phyloP scores from a whole-genome alignment of 1,284 basidiomycete species.

The Meira miltonrushii region DNA sequence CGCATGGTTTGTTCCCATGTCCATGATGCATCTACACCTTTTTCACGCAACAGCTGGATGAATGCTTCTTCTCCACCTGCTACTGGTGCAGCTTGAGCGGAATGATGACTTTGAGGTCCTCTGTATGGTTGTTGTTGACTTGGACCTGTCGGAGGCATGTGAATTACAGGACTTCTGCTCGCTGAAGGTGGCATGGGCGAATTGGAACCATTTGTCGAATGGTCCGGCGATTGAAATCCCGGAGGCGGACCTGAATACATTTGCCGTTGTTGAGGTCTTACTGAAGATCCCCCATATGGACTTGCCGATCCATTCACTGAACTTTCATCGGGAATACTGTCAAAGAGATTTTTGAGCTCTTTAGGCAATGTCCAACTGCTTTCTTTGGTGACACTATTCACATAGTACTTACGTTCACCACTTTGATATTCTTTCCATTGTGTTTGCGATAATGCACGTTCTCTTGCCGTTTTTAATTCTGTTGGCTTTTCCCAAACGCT shows the following conservation, averaged over 20 bases:
- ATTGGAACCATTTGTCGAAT: background rate
- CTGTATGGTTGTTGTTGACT: no score
- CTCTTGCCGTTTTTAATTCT: slow-evolving; percentile 48
- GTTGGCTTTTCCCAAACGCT: slow-evolving; percentile 51
- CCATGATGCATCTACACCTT: slow-evolving; percentile 82
- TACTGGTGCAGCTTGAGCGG: background rate
- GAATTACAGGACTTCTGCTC: background rate
- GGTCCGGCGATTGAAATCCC: slow-evolving; percentile 11
- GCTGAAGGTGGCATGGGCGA: slow-evolving; percentile 2
- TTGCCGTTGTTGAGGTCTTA: background rate
- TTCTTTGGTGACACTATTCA: slow-evolving; percentile 47
- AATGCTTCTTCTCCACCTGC: slow-evolving; percentile 89
- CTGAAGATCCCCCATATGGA: background rate
- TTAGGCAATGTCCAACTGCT: slow-evolving; percentile 45
- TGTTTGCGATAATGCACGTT: slow-evolving; percentile 42
- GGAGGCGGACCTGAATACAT: slow-evolving; percentile 17
- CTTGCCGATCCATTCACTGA: background rate
- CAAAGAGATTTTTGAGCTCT: slow-evolving; percentile 40
- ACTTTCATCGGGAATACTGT: slow-evolving; percentile 25
- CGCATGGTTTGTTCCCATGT: slow-evolving; percentile 99
- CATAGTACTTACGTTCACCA: slow-evolving; percentile 49
- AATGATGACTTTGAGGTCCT: background rate
- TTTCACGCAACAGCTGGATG: slow-evolving; percentile 76
- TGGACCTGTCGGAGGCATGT: no score
- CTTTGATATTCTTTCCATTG: slow-evolving; percentile 51